Conservation (phyloP, 352 stramenopile genomes). For the Phytopythium aichiense region DNA sequence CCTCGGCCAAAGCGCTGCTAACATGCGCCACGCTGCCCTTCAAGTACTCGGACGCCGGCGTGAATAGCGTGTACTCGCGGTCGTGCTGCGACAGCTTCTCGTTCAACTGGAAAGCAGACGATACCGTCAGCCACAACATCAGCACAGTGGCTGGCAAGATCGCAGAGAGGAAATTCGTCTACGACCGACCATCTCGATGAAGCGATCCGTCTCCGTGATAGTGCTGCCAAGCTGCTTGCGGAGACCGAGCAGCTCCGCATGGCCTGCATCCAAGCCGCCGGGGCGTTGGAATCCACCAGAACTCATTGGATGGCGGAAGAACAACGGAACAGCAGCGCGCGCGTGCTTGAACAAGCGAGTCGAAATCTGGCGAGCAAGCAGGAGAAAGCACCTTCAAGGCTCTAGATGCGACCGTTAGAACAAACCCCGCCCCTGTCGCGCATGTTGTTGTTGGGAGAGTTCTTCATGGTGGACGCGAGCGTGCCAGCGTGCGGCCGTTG, state of each 20-base stretch:
- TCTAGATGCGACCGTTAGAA: neutral
- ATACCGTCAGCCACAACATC: neutral
- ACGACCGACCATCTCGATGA: neutral
- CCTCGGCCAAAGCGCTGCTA: neutral
- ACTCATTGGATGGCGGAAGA: neutral
- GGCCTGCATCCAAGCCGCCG: neutral
- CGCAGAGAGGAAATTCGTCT: neutral
- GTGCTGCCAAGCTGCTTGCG: neutral
- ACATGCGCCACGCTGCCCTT: slow-evolving; percentile 1
- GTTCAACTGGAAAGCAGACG: neutral
- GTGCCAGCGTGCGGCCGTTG: no score
- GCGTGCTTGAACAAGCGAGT: neutral
- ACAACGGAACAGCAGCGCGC: neutral
- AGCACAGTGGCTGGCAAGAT: neutral
- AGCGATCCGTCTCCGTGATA: neutral
- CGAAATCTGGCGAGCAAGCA: neutral
- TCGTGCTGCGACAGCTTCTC: slow-evolving; percentile 1
- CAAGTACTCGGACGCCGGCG: slow-evolving; percentile 2
- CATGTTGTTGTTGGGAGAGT: no score
- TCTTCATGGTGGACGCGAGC: no score
- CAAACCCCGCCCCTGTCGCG: no score
- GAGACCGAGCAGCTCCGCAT: neutral
- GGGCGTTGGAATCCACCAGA: neutral
- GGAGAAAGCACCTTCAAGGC: neutral
- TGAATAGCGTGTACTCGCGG: neutral